Evolutionary conservation across 2,329 filamentous ascomycete genomes (phyloP).

Genomic region (Nannizzia gypsea): DNA sequence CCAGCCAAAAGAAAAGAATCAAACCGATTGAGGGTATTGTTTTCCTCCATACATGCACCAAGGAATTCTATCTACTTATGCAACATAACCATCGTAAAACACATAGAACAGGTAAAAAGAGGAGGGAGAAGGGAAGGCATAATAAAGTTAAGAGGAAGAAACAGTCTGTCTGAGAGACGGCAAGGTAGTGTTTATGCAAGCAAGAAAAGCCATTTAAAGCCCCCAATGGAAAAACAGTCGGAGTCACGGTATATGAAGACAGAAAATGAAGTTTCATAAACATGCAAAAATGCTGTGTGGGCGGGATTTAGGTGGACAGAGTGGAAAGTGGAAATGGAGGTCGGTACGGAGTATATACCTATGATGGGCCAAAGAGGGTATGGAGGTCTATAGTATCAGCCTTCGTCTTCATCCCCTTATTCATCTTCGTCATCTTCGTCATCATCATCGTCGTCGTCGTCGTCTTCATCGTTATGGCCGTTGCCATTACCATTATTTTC

Average conservation of each 20-base stretch:
- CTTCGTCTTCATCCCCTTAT: neutral
- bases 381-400: neutral
- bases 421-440: neutral
- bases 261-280: neutral
- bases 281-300: neutral
- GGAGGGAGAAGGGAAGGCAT: neutral
- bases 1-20: neutral
- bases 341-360: neutral
- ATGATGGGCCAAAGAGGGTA: neutral
- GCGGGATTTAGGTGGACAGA: too few species aligned
- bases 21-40: neutral
- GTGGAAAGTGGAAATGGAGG: neutral
- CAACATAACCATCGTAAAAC: conserved; percentile 2
- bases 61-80: conserved; percentile 3
- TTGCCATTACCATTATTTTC: neutral
- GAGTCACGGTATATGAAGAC: neutral
- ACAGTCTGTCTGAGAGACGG: neutral
- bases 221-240: neutral
- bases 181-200: neutral
- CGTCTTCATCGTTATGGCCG: neutral
- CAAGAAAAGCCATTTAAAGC: neutral
- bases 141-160: neutral
- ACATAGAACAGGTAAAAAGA: neutral
- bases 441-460: neutral
- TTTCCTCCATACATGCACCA: conserved; percentile 4